Conservation (phyloP, 2,329 filamentous ascomycete genomes). For the Aspergillus ochraceoroseus region DNA sequence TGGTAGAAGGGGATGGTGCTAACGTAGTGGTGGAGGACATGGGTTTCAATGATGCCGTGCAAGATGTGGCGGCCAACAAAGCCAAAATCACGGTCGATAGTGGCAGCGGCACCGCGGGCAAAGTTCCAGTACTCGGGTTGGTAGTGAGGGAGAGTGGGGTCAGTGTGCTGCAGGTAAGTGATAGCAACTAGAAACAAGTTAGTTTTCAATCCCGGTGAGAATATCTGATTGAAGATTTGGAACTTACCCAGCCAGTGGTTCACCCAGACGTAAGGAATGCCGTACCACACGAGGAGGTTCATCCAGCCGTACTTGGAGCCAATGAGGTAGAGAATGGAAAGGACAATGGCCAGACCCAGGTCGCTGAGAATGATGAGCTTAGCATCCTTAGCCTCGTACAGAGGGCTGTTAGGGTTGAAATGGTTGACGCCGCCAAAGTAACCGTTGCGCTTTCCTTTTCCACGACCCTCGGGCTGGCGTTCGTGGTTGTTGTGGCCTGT, state of each 20-base stretch:
- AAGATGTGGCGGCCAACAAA: slow-evolving; percentile 87
- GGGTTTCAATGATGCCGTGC: slow-evolving; percentile 96
- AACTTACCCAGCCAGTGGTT: slow-evolving; percentile 98
- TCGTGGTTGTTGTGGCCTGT: slow-evolving; percentile 96
- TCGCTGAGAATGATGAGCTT: slow-evolving; percentile 83
- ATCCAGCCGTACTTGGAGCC: slow-evolving; percentile 73
- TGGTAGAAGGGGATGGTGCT: slow-evolving; percentile 95
- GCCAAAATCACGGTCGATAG: slow-evolving; percentile 94
- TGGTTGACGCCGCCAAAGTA: slow-evolving; percentile 80
- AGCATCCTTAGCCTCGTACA: slow-evolving; percentile 89
- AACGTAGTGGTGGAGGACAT: slow-evolving; percentile 97
- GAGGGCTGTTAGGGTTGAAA: slow-evolving; percentile 79
- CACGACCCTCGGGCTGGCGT: slow-evolving; percentile 85
- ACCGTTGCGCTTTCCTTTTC: slow-evolving; percentile 87
- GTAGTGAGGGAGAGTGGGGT: slow-evolving; percentile 92
- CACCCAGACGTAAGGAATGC: slow-evolving; percentile 91
- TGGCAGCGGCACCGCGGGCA: slow-evolving; percentile 85
- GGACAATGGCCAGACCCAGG: slow-evolving; percentile 65
- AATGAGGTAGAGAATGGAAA: slow-evolving; percentile 60
- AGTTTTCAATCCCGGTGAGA: too few relatives aligned
- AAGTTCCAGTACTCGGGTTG: slow-evolving; percentile 82
- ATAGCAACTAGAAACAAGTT: slow-evolving; percentile 69
- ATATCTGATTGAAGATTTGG: too few relatives aligned
- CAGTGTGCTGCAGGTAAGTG: slow-evolving; percentile 95
- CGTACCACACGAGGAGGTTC: slow-evolving; percentile 93